Conservation (phyloP, 345 rosid genomes). For the Lenwebbia sp. region DNA sequence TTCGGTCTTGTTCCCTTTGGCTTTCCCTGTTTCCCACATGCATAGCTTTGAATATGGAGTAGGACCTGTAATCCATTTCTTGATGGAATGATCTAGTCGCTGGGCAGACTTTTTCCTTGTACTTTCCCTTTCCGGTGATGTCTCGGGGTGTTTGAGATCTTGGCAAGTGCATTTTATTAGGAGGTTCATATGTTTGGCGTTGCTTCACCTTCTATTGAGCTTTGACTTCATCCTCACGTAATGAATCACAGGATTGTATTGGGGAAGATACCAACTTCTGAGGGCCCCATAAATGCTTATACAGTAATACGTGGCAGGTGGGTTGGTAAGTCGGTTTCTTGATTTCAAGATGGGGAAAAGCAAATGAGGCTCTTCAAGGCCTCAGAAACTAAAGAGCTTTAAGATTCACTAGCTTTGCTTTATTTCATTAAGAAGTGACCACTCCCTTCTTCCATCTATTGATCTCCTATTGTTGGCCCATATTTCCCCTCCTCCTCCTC, state of each 20-base stretch:
- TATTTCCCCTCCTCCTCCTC: neutral
- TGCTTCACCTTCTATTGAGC: slow-evolving; percentile 15
- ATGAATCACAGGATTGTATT: slow-evolving; percentile 85
- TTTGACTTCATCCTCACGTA: slow-evolving; percentile 25
- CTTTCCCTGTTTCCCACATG: neutral
- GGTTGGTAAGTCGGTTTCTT: slow-evolving; percentile 65
- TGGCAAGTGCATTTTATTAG: neutral
- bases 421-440: neutral
- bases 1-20: neutral
- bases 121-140: neutral
- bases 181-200: slow-evolving; percentile 9
- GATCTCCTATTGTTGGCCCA: neutral
- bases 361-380: neutral
- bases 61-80: neutral
- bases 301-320: slow-evolving; percentile 82
- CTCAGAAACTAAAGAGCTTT: neutral
- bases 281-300: slow-evolving; percentile 82
- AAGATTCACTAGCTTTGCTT: neutral
- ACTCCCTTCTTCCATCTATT: neutral
- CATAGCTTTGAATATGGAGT: neutral
- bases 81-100: neutral
- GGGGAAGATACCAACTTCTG: slow-evolving; percentile 91
- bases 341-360: slow-evolving; percentile 6
- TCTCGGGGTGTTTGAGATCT: neutral
- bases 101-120: neutral